Conservation (phyloP, 805 yeast species). For the Spathaspora arborariae region DNA sequence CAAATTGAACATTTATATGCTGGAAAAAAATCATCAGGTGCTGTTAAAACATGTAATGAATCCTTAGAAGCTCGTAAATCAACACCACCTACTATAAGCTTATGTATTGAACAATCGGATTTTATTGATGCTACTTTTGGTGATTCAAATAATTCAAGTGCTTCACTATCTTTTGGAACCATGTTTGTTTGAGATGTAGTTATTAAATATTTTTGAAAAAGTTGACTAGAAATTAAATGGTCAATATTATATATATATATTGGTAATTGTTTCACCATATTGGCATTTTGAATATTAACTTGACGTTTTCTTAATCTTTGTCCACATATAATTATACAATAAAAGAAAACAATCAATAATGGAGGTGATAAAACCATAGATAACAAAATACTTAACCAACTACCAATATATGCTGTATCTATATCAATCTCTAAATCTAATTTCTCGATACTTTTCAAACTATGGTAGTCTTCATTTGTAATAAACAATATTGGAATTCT, state of each 20-base stretch:
- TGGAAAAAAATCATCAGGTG: constrained; percentile 34
- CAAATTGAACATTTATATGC: constrained; percentile 60
- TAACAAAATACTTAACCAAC: constrained; percentile 35
- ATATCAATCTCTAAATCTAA: constrained; percentile 14
- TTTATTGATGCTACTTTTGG: constrained; percentile 12
- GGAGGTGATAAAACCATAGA: constrained; percentile 43
- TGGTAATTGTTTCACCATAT: constrained; percentile 31
- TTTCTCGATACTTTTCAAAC: constrained; percentile 7
- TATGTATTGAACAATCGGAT: constrained; percentile 21
- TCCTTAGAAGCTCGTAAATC: constrained; percentile 19
- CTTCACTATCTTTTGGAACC: constrained; percentile 7
- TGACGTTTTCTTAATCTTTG: constrained; percentile 26
- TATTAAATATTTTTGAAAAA: constrained; percentile 27
- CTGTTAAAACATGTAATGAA: constrained; percentile 19
- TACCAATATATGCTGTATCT: constrained; percentile 33
- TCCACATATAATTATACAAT: constrained; percentile 25
- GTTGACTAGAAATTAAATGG: constrained; percentile 27
- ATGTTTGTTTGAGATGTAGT: constrained; percentile 25
- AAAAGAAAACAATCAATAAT: constrained; percentile 31
- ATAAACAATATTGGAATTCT: constrained; percentile 52
- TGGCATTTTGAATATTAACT: constrained; percentile 24
- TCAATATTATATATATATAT: constrained; percentile 34
- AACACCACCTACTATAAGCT: constrained; percentile 40
- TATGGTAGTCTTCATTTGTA: constrained; percentile 38
- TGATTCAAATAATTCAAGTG: constrained; percentile 7